Percentiles rank a stretch among this genome's conserved stretches.
phyloP scores from a whole-genome alignment of 2,329 filamentous ascomycete species.

The Pseudocercospora pini-densiflorae region DNA sequence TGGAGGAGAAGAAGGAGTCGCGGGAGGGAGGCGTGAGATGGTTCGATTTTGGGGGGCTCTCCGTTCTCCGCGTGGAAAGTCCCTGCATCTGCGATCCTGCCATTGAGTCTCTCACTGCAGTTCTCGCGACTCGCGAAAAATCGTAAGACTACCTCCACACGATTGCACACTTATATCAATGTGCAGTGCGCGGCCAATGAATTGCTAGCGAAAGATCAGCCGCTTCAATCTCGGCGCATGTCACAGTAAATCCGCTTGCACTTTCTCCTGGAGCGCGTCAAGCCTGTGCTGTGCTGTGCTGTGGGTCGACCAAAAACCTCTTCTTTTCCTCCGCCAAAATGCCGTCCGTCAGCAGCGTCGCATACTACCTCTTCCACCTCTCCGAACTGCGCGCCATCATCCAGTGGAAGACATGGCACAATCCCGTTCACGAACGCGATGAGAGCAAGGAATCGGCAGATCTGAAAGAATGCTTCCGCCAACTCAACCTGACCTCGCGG shows the following conservation, averaged over 20 bases:
- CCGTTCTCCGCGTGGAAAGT: not conserved
- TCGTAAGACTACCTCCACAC: not conserved
- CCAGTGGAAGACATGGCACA: conserved; percentile 83
- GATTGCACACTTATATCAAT: not conserved
- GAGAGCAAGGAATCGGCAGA: conserved; percentile 73
- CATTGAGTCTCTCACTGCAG: not conserved
- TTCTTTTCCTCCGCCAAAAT: conserved; percentile 30
- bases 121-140: not conserved
- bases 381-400: conserved; percentile 44
- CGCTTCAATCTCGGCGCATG: not conserved
- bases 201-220: not conserved
- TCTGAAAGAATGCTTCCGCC: conserved; percentile 82
- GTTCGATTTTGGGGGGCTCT: not conserved
- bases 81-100: not conserved
- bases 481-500: conserved; percentile 84
- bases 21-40: not conserved
- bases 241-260: not conserved
- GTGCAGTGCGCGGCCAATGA: not conserved
- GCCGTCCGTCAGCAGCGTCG: conserved; percentile 37
- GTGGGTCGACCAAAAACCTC: not conserved
- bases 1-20: not conserved
- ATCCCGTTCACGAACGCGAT: conserved; percentile 85
- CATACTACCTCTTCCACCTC: conserved; percentile 43
- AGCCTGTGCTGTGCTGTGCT: not conserved
- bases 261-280: no score